Evolutionary conservation across 805 yeast genomes (phyloP), one percentile per base, ranked within the genome.

Genomic region (Jamesozyma lodderae): DNA sequence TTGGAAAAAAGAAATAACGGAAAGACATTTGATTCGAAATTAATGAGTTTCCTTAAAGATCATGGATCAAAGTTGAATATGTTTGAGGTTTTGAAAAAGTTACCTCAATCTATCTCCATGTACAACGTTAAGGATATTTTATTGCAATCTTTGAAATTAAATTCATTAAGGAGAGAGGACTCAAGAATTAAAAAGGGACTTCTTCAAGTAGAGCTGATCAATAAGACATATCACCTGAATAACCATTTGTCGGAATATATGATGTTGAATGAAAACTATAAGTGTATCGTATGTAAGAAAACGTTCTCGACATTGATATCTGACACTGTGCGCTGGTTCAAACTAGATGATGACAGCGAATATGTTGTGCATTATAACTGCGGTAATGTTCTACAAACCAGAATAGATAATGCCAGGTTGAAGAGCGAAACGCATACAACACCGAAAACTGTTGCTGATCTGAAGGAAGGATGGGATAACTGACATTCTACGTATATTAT

Each of bases 201-300:
- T 18, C 58, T 70, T 34, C 78, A 77, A 48, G 72, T 76, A 1
- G 72, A 77, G 13, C 52, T 75, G 24, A 62, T 74, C 6, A 67
- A 70, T 43, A 61, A 65, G 14, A 70, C 67, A 47, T 69, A 67
- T 47, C 59, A 55, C 33, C 59, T 70, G n/a, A 63, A 68, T 43
- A 54, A 54, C 18, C 50, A 55, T 29, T 67, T 56, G 47, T 66
- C 53, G 45, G 59, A 40, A 49, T 63, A 50, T 56, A 61, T 60
- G 2, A 53, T 45, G 33, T 38, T 75, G 17, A 60, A 71, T 10
- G 68, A 71, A 11, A 64, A 67, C 15, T 59, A 68, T 25, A 55
- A 55, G n/a, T 85, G 95, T 53, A 49, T 59, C 2, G 66, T 75
- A 14, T 85, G 95, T 57, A 60, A 64, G 17, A 77, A 76, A 47